phyloP scores from a whole-genome alignment of 805 yeast species.

The Candida chilensis region DNA sequence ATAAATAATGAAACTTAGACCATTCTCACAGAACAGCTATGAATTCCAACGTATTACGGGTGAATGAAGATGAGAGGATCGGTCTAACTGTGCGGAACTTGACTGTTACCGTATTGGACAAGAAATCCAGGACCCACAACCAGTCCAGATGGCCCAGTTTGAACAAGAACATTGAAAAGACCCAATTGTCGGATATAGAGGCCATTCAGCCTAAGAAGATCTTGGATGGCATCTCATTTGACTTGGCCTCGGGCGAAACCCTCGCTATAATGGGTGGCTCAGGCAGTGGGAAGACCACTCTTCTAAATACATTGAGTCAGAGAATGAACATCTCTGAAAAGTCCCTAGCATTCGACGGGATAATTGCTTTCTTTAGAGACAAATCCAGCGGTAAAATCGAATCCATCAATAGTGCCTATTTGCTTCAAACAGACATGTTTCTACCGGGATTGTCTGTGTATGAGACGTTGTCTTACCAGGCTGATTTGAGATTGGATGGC shows the following conservation, averaged over 20 bases:
- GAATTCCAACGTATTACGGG: no score
- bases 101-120: no score
- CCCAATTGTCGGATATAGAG: no score
- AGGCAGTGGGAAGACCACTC: conserved; percentile 33
- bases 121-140: no score
- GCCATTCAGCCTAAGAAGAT: not conserved
- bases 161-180: no score
- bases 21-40: no score
- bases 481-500: conserved; percentile 24
- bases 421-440: conserved; percentile 26
- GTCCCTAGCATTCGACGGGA: not conserved
- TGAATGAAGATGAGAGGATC: no score
- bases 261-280: no score
- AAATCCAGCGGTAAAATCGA: no score
- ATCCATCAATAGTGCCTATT: conserved; percentile 14
- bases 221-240: not conserved
- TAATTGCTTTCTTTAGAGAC: not conserved
- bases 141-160: no score
- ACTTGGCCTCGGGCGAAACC: not conserved
- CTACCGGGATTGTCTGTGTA: conserved; percentile 27
- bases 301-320: conserved; percentile 25
- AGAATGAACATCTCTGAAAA: conserved; percentile 6
- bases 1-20: no score
- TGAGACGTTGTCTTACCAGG: conserved; percentile 27
- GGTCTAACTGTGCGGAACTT: no score